Evolutionary conservation across 768 basidiomycete species (phyloP), one percentile per base, ranked within the genome.

Genomic region (Macrocybe gigantea): DNA sequence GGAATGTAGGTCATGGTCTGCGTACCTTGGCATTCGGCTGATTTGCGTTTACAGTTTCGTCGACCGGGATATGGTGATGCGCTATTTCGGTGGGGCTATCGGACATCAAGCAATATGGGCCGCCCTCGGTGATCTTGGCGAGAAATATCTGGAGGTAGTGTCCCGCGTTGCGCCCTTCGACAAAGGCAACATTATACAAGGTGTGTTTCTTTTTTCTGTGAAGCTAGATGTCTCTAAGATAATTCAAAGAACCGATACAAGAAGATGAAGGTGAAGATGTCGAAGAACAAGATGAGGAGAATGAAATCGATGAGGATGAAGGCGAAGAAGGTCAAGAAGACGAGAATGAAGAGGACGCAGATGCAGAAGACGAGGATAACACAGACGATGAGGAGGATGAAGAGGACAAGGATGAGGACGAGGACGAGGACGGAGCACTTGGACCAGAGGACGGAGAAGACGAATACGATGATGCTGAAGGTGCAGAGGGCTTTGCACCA

Each of bases 31-130:
- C 14, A 30, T 30, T 14, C 14, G 41, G 10, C 10, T 49, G 22
- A 33, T 33, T 37, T 22, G 14, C 12, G 39, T 45, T 30, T 46
- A 36, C 36, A 64, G 62, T 1, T 61, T 61, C 46, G 56, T 56
- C 6, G 60, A 64, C 40, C 42, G 56, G n/a, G 61, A 66, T 42
- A 61, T 63, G 53, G 57, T 56, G 29, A 62, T 64, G 60, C 32
- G 54, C 0, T n/a, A n/a, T 8, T 34, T 41, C 0, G 64, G 62
- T 0, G 50, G 56, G 0, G 62, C 60, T 0, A 43, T 67, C 11
- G 60, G 64, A 8, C 53, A 52, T 34, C 32, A 33, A 45, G 32
- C 44, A 30, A 45, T 37, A 31, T 31, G 46, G 36, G 13, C 46
- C n/a, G 5, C 41, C n/a, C 12, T 31, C 41, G 15, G 22, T 15